These are phyloP conservation scores for Amanita pseudoporphyria DNA, from an alignment of 768 basidiomycete genomes.

Conservation along the genomic window DNA sequence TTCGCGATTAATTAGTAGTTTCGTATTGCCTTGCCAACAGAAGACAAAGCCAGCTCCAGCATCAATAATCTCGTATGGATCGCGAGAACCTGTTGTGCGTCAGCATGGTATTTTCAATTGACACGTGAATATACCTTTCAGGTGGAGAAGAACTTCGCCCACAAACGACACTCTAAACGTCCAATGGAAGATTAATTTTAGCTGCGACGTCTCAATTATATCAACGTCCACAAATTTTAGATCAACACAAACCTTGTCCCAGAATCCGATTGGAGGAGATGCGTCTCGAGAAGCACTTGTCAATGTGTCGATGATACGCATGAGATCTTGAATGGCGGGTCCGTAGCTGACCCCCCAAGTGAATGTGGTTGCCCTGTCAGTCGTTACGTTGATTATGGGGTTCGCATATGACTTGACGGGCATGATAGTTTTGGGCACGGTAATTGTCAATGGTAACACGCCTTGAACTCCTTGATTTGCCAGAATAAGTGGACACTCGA, in stretches of 20 bases:
- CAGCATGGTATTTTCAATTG: constrained; percentile 1
- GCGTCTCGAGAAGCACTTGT: constrained; percentile 70
- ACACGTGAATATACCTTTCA: constrained; percentile 57
- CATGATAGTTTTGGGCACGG: constrained; percentile 88
- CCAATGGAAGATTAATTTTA: constrained; percentile 83
- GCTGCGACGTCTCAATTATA: constrained; percentile 23
- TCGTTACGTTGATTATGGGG: constrained; percentile 59
- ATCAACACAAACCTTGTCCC: constrained; percentile 70
- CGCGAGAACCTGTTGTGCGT: constrained; percentile 52
- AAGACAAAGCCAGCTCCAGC: constrained; percentile 83
- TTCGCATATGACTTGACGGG: constrained; percentile 88
- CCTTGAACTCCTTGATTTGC: constrained; percentile 40
- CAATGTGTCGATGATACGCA: constrained; percentile 74
- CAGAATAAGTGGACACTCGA: constrained; percentile 58
- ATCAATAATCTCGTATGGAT: constrained; percentile 64
- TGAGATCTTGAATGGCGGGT: constrained; percentile 80
- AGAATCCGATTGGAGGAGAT: constrained; percentile 82
- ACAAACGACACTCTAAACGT: constrained; percentile 55
- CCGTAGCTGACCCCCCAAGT: constrained; percentile 87
- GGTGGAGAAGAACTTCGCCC: constrained; percentile 64
- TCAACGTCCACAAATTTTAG: background rate
- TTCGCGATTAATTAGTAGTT: constrained; percentile 55
- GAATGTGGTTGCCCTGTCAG: constrained; percentile 57
- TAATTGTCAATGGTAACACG: constrained; percentile 43
- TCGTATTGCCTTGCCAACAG: constrained; percentile 72